Evolutionary conservation across 1,139 yeast species (phyloP).

Genomic region (Geotrichum candidum): DNA sequence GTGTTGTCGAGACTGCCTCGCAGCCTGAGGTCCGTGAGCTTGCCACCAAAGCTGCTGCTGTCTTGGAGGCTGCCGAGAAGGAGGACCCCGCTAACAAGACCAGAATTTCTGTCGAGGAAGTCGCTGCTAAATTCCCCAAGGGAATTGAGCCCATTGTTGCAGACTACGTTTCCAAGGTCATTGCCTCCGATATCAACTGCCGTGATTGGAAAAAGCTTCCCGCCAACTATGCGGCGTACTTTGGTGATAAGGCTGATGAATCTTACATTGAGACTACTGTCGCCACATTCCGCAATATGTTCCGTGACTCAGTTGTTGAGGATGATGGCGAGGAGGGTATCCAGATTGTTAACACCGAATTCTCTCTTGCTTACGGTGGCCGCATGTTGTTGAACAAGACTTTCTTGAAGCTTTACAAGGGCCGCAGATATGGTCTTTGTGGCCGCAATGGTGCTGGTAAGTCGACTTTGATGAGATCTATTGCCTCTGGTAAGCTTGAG

Average conservation of each 20-base stretch:
- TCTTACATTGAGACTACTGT: conserved; percentile 45
- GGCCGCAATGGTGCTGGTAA: conserved; percentile 99
- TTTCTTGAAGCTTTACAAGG: conserved; percentile 75
- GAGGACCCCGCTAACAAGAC: conserved; percentile 71
- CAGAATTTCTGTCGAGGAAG: conserved; percentile 50
- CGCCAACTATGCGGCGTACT: conserved; percentile 42
- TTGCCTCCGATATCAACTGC: conserved; percentile 74
- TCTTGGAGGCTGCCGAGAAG: conserved; percentile 73
- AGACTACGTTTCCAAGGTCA: conserved; percentile 50
- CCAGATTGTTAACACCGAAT: conserved; percentile 88
- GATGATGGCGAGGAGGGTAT: conserved; percentile 64
- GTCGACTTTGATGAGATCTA: conserved; percentile 94
- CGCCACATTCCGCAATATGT: conserved; percentile 54
- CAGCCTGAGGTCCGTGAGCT: conserved; percentile 94
- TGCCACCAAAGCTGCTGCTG: conserved; percentile 78
- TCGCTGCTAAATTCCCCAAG: conserved; percentile 29
- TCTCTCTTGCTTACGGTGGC: conserved; percentile 94
- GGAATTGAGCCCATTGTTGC: conserved; percentile 36
- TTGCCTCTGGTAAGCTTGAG: conserved; percentile 93
- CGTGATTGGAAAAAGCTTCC: conserved; percentile 80
- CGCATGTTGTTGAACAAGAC: conserved; percentile 96
- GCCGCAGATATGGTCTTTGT: conserved; percentile 95
- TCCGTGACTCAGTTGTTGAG: conserved; percentile 55
- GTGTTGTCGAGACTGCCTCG: conserved; percentile 84
- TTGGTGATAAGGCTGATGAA: conserved; percentile 36